Percentiles rank a stretch among this genome's conserved stretches.
These are phyloP conservation scores for Chloropicon primus DNA, from an alignment of 139 green algal species.

Conservation along the genomic window DNA sequence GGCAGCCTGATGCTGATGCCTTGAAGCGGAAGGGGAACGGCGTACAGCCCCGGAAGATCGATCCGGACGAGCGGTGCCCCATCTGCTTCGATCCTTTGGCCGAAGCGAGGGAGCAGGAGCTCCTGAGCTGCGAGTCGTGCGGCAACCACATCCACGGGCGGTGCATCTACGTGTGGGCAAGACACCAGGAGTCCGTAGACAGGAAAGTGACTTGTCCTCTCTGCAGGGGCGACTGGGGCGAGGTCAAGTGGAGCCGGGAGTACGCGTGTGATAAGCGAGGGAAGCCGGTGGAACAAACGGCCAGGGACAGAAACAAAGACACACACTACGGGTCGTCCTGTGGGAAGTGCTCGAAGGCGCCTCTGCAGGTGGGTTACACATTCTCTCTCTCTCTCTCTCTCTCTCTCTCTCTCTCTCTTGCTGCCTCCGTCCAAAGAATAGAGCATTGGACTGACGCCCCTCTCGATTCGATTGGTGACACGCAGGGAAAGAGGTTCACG, in stretches of 20 bases:
- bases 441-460: too few species aligned
- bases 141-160: constrained; percentile 43
- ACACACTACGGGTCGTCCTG: constrained; percentile 25
- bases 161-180: constrained; percentile 31
- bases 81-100: constrained; percentile 52
- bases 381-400: too few species aligned
- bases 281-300: background rate
- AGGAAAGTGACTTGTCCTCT: constrained; percentile 39
- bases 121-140: constrained; percentile 42
- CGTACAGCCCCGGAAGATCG: background rate
- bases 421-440: too few species aligned
- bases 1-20: background rate
- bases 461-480: too few species aligned
- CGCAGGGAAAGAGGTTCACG: constrained; percentile 22
- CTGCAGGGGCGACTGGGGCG: constrained; percentile 39
- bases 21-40: background rate
- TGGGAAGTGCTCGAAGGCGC: constrained; percentile 21
- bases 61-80: constrained; percentile 39
- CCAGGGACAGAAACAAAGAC: background rate
- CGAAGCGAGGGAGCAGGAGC: constrained; percentile 12
- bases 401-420: too few species aligned
- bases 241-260: constrained; percentile 36
- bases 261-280: background rate
- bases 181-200: constrained; percentile 9
- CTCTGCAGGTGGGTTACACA: constrained; percentile 10